Evolutionary conservation across 78 protist genomes (phyloP), one percentile per base, ranked within the genome.

Genomic region (Emiliania huxleyi): DNA sequence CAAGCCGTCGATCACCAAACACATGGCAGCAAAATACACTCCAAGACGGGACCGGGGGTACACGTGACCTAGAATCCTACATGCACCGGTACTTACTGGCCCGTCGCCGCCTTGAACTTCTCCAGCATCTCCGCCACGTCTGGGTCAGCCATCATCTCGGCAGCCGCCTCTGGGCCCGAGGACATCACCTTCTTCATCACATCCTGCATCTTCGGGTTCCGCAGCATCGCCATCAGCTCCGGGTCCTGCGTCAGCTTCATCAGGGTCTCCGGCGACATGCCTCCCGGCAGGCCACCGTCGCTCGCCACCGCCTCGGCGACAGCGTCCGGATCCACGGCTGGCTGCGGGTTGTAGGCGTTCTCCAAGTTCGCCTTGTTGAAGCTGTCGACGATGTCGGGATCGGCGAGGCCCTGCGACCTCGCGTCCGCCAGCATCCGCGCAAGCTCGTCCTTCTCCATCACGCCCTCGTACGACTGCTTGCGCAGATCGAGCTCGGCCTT

Each of bases 151-250:
- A n/a, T n/a, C n/a, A n/a, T n/a, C n/a, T n/a, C n/a, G n/a, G n/a
- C n/a, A n/a, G n/a, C n/a, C n/a, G n/a, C n/a, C n/a, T n/a, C n/a
- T n/a, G n/a, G n/a, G n/a, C n/a, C n/a, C n/a, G n/a, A n/a, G n/a
- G n/a, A n/a, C n/a, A n/a, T n/a, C 81, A 71, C 42, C 81, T 71
- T 18, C 18, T 15, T 1, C 81, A 71, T 35, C 42, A 71, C 42
- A 2, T 71, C 81, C 81, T 71, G 81, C 81, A 71, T n/a, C 19
- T 71, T 71, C 15, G 81, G 81, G 81, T 71, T 71, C 40, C 81
- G 81, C 5, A 71, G 81, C 12, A 71, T 4, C 6, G 81, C 81
- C 81, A 71, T 71, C 42, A 71, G 3, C 42, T 71, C 81, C 21
- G 81, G 81, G 42, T 71, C 42, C 6, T 71, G 35, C 42, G 42